Percentiles rank a stretch among this genome's conserved stretches.
These are phyloP conservation scores for Fusarium armeniacum DNA, from an alignment of 2,329 filamentous ascomycete species.

Conservation along the genomic window DNA sequence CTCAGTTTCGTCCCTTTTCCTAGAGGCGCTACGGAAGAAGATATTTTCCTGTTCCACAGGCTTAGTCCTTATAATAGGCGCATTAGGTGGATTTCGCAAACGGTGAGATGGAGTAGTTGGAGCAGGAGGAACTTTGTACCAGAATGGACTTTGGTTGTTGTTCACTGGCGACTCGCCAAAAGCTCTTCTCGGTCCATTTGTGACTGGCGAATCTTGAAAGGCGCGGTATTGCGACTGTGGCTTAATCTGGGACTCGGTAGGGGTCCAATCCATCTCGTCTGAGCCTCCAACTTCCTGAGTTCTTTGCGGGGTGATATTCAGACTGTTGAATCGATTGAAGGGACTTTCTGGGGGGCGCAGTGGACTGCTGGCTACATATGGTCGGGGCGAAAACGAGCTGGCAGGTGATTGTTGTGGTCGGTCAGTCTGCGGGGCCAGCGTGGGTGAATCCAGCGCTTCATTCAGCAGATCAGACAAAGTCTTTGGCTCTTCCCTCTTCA, in stretches of 20 bases:
- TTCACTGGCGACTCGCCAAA: conserved; percentile 64
- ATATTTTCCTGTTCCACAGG: conserved; percentile 62
- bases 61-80: conserved; percentile 65
- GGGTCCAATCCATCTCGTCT: conserved; percentile 82
- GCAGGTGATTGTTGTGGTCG: conserved; percentile 30
- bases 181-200: conserved; percentile 57
- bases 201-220: conserved; percentile 63
- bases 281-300: conserved; percentile 55
- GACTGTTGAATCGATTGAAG: conserved; percentile 26
- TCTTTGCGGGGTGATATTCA: conserved; percentile 37
- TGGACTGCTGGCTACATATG: conserved; percentile 39
- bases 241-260: conserved; percentile 64
- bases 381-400: conserved; percentile 36
- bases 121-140: conserved; percentile 77
- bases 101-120: conserved; percentile 75
- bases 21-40: conserved; percentile 62
- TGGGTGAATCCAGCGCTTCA: conserved; percentile 52
- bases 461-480: conserved; percentile 60
- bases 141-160: conserved; percentile 69
- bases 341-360: conserved; percentile 23
- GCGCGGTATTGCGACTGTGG: conserved; percentile 61
- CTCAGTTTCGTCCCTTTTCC: conserved; percentile 11
- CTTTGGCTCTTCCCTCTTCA: conserved; percentile 54
- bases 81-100: conserved; percentile 72
- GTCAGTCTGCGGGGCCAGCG: conserved; percentile 26